Base-by-base conservation (phyloP, 208 protist genomes). In the Leishmania lainsoni region DNA sequence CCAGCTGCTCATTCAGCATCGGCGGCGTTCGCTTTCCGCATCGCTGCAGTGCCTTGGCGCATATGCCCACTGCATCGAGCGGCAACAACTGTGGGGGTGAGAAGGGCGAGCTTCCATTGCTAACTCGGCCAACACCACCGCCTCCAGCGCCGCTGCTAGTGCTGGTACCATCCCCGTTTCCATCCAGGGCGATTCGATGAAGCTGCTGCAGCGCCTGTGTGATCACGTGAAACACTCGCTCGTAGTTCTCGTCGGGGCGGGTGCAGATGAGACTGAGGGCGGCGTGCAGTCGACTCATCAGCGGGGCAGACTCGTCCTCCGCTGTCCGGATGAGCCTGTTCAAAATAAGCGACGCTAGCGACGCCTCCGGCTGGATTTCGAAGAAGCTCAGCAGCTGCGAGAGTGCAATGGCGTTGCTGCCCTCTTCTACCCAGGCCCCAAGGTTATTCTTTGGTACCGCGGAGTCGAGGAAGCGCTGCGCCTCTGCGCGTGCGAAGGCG, bases 381-480 rank as follows among this genome's bases (percentile, higher is more conserved):
- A 96, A 97, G 81, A 94, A 94, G 45, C 52, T 72, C 39, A 96
- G 80, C 17, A 97, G 54, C 86, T 96, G 90, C n/a, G 90, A 66
- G 20, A 97, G 81, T 0, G 94, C 90, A 5, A 95, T 51, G 3
- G 94, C 94, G 78, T 97, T 95, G 54, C 14, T 81, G 78, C 86
- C 89, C 45, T 90, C n/a, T 66, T 95, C 91, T 39, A 97, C 91
- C 93, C 94, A 97, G 39, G 85, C 76, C 54, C 81, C 89, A 12
- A 92, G 83, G 45, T 82, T 80, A 17, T 45, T 77, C 81, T 90
- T 91, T 3, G 94, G 94, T 35, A 97, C 94, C 71, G 96, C 90
- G 5, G 81, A 84, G 77, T 97, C 92, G 20, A 97, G 86, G 79
- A 97, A 97, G 74, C 85, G 81, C 86, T 96, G 89, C 9, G 88